Conservation (phyloP, 306 rosid species). For the Cucurbita ficifolia region DNA sequence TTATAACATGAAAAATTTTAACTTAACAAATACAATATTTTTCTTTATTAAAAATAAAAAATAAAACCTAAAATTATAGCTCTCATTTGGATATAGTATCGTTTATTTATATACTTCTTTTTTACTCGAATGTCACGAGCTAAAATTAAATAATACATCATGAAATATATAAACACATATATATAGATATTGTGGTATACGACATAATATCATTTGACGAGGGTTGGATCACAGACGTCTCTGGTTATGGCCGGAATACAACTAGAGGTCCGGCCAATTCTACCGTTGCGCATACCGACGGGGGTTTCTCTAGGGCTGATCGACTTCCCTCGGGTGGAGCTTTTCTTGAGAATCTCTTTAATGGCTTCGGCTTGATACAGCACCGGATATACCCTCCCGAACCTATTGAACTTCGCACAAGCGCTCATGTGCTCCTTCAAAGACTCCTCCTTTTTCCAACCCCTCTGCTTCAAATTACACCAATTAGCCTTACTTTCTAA, state of each 20-base stretch:
- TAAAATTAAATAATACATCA: no score
- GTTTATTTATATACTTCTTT: no score
- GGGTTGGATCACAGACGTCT: slow-evolving; percentile 4
- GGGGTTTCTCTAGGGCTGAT: not conserved
- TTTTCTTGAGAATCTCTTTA: slow-evolving; percentile 36
- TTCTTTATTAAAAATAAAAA: no score
- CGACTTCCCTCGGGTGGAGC: slow-evolving; percentile 7
- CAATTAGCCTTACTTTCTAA: not conserved
- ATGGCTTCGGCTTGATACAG: slow-evolving; percentile 41
- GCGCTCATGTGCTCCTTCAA: slow-evolving; percentile 29
- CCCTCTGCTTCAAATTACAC: slow-evolving; percentile 1
- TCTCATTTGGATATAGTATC: no score
- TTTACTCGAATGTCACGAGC: no score
- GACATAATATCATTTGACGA: not conserved
- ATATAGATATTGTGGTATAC: no score
- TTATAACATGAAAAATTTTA: no score
- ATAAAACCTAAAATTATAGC: no score
- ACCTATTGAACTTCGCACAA: slow-evolving; percentile 37
- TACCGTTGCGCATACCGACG: not conserved
- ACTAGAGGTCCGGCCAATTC: slow-evolving; percentile 27
- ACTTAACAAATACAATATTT: no score
- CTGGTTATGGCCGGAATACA: slow-evolving; percentile 27
- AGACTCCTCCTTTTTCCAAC: slow-evolving; percentile 30
- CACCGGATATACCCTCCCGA: slow-evolving; percentile 33
- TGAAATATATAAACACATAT: no score